Evolutionary conservation across 371 early-diverging fungal genomes (phyloP), one percentile per base, ranked within the genome.

Genomic region (Mortierella sp.): DNA sequence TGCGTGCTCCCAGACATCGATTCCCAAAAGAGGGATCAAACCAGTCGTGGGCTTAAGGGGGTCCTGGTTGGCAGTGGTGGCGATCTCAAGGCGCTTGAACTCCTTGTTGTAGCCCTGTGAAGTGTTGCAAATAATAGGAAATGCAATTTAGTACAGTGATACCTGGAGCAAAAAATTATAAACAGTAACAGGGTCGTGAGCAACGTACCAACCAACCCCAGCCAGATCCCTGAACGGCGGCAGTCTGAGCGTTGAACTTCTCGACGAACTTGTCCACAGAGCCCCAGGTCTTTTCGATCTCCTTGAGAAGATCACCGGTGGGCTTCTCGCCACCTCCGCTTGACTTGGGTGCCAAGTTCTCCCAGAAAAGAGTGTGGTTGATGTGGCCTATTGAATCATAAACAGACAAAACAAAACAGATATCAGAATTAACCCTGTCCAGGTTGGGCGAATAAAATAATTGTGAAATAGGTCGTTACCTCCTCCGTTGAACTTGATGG

Each of bases 1-100:
- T 30, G 99, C 95, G 72, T 99, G 99, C 84, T 98, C 99, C 99
- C 99, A 99, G 12, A 97, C 98, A 86, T 99, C 99, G 64, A 97
- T 81, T 42, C 96, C 97, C 55, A 99, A 86, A 43, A 99, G 81
- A 44, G 99, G 98, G 46, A 93, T 84, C 55, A 87, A 80, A 17
- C 84, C 91, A 58, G 81, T 71, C 27, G 70, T 62, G 23, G 64
- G 49, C 53, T 62, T 60, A 61, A 95, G 82, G 50, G 96, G 96
- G 83, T 97, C 97, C 86, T 99, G 99, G 88, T 99, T 98, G 50
- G 94, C 69, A 19, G 95, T 95, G 27, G 96, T 94, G 46, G 89
- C 88, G 48, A 99, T 94, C 67, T 93, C 94, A 49, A 99, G 81
- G 53, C 83, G 80, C 78, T 94, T 92, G 59, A 81, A 81, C 28